Percentiles rank a stretch among this genome's conserved stretches.
These are phyloP conservation scores for Herpetospermum pedunculosum DNA, from an alignment of 306 rosid genomes.

Conservation along the genomic window DNA sequence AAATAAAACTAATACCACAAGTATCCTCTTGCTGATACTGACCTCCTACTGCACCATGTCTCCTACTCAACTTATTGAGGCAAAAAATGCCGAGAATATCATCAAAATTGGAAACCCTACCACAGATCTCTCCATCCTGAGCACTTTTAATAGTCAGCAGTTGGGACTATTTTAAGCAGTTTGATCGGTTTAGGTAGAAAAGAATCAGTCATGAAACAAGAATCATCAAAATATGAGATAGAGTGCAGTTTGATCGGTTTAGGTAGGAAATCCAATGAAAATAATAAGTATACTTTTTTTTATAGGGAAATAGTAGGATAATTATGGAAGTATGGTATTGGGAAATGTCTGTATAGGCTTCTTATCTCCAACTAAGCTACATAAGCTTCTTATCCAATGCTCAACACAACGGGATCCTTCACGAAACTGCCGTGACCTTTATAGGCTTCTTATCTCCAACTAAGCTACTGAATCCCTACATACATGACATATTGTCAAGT, in stretches of 20 bases:
- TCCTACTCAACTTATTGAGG: no score
- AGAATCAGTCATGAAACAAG: not conserved
- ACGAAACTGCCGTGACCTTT: not conserved
- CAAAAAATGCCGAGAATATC: no score
- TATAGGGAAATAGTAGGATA: not conserved
- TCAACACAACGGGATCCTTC: not conserved
- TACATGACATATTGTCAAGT: not conserved
- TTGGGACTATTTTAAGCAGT: not conserved
- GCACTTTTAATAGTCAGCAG: not conserved
- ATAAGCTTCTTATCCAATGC: not conserved
- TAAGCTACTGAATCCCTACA: not conserved
- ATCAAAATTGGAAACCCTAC: not conserved
- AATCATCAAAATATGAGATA: not conserved
- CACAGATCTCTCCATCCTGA: not conserved
- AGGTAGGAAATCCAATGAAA: not conserved
- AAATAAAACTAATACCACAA: not conserved
- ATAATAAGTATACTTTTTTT: not conserved
- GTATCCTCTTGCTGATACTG: not conserved
- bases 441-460: not conserved
- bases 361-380: not conserved
- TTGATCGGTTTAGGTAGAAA: not conserved
- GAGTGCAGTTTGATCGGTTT: not conserved
- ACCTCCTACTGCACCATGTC: no score
- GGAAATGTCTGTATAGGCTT: not conserved
- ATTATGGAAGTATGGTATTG: not conserved